Evolutionary conservation across 2,329 filamentous ascomycete genomes (phyloP), one percentile per base, ranked within the genome.

Genomic region (Calonectria ilicicola): DNA sequence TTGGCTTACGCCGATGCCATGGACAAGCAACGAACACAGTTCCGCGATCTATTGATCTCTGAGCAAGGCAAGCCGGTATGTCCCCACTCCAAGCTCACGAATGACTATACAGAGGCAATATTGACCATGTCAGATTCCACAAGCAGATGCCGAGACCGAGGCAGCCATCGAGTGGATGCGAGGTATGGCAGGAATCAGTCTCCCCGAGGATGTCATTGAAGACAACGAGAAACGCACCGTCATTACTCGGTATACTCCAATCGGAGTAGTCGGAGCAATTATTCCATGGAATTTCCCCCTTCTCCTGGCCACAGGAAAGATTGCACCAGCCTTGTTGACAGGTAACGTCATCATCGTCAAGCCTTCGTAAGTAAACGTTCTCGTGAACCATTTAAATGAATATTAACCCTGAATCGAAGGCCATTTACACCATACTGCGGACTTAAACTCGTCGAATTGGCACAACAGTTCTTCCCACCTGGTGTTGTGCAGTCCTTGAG

Each of bases 401-500:
- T 42, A 6, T 23, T 53, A n/a, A 53, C 27, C 5, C 17, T 21
- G 17, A 12, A 5, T 21, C n/a, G 1, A 14, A 77, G 75, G 0
- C 88, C 88, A 0, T 91, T 88, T 80, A 90, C 90, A 0, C 90
- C 90, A 0, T 92, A 91, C 81, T 86, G 85, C 2, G 83, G 84
- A 3, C 83, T 93, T 51, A 93, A 93, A 81, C 78, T 91, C n/a
- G 88, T 86, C 15, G 90, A 93, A 80, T 80, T 93, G 2, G 89
- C 86, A 0, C 86, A 89, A 69, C 79, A 86, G 23, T 84, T 92
- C 82, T 90, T 93, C 81, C 90, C 90, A 2, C 87, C 89, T 1
- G 91, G 91, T 46, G 89, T 93, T n/a, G 80, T 93, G 2, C 91
- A 93, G 77, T 88, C 85, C 0, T 81, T 93, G 2, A 89, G 89